Conservation (phyloP, 2,329 filamentous ascomycete genomes). For the Botrytis fragariae region DNA sequence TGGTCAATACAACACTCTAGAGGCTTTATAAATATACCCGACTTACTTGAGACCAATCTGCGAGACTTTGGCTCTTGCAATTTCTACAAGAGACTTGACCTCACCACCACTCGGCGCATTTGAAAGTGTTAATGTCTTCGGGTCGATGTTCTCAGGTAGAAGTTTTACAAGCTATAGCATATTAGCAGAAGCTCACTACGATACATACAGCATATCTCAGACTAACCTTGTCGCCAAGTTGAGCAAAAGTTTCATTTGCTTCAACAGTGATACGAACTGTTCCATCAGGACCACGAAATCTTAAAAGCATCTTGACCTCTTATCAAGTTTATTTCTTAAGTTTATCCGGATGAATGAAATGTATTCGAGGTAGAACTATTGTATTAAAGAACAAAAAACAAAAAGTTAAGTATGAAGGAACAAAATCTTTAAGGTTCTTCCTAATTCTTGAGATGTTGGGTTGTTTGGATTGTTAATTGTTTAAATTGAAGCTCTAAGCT, state of each 20-base stretch:
- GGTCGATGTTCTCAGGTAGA: slow-evolving; percentile 61
- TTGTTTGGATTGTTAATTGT: not conserved
- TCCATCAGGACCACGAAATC: slow-evolving; percentile 77
- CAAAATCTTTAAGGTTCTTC: slow-evolving; percentile 3
- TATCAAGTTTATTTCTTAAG: not conserved
- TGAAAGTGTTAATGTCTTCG: slow-evolving; percentile 58
- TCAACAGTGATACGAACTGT: slow-evolving; percentile 83
- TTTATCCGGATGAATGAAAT: not conserved
- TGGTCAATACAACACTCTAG: slow-evolving; percentile 4
- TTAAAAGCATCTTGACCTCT: slow-evolving; percentile 31
- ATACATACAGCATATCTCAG: not conserved
- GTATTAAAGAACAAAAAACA: not conserved
- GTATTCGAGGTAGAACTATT: not conserved
- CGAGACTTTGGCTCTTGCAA: slow-evolving; percentile 53
- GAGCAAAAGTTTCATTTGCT: slow-evolving; percentile 67
- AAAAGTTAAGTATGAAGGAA: not conserved
- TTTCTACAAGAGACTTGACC: slow-evolving; percentile 57
- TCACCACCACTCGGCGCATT: slow-evolving; percentile 59
- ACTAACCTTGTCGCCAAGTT: slow-evolving; percentile 54
- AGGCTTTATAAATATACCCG: not conserved
- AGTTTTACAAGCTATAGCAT: slow-evolving; percentile 52
- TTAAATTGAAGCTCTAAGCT: not conserved
- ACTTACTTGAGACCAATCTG: slow-evolving; percentile 59
- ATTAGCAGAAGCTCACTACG: slow-evolving; percentile 23
- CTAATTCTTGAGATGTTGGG: not conserved